phyloP scores from a whole-genome alignment of 257 asterid genomes.

The Solanum raphanifolium region DNA sequence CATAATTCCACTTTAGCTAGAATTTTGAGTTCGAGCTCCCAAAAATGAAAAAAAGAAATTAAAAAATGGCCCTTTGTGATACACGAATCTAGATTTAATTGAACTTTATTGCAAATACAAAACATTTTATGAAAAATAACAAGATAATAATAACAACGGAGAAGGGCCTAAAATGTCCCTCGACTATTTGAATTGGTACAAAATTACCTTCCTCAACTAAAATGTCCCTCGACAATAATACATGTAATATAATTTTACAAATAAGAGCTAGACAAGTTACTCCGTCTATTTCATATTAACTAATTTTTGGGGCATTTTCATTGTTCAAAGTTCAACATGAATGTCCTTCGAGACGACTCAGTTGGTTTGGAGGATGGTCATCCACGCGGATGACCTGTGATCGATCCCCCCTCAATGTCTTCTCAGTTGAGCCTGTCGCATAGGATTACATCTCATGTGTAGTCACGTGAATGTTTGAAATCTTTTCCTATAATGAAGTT shows the following conservation, averaged over 20 bases:
- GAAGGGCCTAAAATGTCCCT: neutral
- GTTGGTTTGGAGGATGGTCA: neutral
- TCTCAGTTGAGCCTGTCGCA: neutral
- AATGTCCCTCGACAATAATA: neutral
- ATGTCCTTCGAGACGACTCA: fast-evolving
- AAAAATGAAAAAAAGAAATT: fast-evolving
- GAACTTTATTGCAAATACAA: too few relatives aligned
- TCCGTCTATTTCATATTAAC: neutral
- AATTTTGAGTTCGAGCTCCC: neutral
- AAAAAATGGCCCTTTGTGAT: neutral
- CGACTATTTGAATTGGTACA: too few relatives aligned
- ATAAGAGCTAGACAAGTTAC: neutral
- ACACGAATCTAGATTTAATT: too few relatives aligned
- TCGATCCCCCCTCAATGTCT: neutral
- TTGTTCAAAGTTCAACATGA: neutral
- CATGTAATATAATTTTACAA: neutral
- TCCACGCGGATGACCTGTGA: fast-evolving
- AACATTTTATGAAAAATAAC: neutral
- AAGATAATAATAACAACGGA: neutral
- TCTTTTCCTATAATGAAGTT: neutral
- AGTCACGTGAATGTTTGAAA: too few relatives aligned
- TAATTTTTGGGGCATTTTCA: neutral
- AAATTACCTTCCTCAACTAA: too few relatives aligned
- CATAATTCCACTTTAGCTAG: neutral
- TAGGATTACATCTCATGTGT: neutral